phyloP scores from a whole-genome alignment of 306 rosid species.

The Hippophae tibetana region DNA sequence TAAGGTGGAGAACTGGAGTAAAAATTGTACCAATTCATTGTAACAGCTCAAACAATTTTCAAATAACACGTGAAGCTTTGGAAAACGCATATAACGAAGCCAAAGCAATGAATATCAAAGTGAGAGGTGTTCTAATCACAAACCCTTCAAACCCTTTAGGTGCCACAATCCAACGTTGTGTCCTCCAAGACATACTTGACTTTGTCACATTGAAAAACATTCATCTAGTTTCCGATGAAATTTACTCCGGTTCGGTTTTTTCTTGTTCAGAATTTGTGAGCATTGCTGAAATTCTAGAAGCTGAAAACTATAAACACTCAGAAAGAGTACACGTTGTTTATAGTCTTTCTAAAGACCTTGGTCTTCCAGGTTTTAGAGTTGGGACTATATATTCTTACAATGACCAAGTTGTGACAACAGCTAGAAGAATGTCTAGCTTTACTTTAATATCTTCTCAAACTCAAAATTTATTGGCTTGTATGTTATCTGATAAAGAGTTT shows the following conservation, averaged over 20 bases:
- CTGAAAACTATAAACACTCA: constrained; percentile 23
- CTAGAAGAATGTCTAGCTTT: constrained; percentile 88
- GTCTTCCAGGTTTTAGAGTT: constrained; percentile 79
- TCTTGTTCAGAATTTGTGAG: constrained; percentile 54
- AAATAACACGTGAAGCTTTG: constrained; percentile 56
- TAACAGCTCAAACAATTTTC: constrained; percentile 68
- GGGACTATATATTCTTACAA: constrained; percentile 84
- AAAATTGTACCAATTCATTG: constrained; percentile 80
- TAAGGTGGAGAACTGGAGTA: constrained; percentile 92
- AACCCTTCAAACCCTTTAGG: constrained; percentile 94
- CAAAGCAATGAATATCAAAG: constrained; percentile 37
- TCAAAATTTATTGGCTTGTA: constrained; percentile 57
- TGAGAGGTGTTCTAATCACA: constrained; percentile 65
- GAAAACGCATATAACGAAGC: constrained; percentile 63
- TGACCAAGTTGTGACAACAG: constrained; percentile 70
- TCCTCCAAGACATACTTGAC: constrained; percentile 50
- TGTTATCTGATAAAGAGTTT: constrained; percentile 59
- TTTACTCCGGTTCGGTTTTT: constrained; percentile 85
- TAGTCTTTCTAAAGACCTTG: constrained; percentile 89
- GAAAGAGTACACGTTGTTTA: constrained; percentile 90
- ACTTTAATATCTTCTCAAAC: constrained; percentile 83
- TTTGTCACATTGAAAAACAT: constrained; percentile 64
- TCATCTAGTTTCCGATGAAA: constrained; percentile 86
- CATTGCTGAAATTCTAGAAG: constrained; percentile 58
- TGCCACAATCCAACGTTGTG: constrained; percentile 45